Conservation (phyloP, 1,139 yeast species). For the Debaryomyces subglobosus region DNA sequence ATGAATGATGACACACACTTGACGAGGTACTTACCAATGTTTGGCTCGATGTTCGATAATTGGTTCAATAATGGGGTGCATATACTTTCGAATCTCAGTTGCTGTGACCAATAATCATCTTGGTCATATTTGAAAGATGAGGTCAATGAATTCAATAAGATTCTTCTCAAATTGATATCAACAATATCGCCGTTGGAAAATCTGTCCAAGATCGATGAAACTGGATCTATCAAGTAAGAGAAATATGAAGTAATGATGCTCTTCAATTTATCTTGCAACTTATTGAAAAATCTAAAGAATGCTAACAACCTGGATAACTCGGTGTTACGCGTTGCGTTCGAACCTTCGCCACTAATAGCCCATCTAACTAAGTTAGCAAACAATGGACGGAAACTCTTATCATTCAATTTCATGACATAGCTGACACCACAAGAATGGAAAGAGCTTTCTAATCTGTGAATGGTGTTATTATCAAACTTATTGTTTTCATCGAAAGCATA, state of each 20-base stretch:
- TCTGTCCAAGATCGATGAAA: constrained; percentile 54
- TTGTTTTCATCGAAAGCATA: constrained; percentile 39
- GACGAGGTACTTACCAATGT: constrained; percentile 75
- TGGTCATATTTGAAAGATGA: constrained; percentile 86
- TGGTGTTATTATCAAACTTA: constrained; percentile 68
- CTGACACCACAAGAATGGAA: constrained; percentile 73
- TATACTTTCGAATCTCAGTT: constrained; percentile 77
- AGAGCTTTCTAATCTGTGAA: constrained; percentile 78
- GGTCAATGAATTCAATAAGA: constrained; percentile 69
- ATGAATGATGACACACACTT: constrained; percentile 81
- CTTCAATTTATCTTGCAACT: constrained; percentile 79
- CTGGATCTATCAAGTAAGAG: constrained; percentile 81
- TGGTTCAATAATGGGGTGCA: constrained; percentile 66
- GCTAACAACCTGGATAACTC: constrained; percentile 63
- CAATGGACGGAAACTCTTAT: constrained; percentile 88
- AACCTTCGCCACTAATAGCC: constrained; percentile 87
- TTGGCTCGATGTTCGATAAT: constrained; percentile 64
- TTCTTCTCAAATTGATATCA: constrained; percentile 66
- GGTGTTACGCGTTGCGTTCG: constrained; percentile 42
- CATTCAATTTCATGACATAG: constrained; percentile 88
- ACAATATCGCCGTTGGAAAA: constrained; percentile 45
- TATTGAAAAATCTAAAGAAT: constrained; percentile 85
- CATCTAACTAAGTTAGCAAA: constrained; percentile 89
- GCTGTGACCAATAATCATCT: constrained; percentile 93
- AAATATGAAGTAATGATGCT: constrained; percentile 87